phyloP scores from a whole-genome alignment of 2,329 filamentous ascomycete genomes.

The Balansia obtecta region DNA sequence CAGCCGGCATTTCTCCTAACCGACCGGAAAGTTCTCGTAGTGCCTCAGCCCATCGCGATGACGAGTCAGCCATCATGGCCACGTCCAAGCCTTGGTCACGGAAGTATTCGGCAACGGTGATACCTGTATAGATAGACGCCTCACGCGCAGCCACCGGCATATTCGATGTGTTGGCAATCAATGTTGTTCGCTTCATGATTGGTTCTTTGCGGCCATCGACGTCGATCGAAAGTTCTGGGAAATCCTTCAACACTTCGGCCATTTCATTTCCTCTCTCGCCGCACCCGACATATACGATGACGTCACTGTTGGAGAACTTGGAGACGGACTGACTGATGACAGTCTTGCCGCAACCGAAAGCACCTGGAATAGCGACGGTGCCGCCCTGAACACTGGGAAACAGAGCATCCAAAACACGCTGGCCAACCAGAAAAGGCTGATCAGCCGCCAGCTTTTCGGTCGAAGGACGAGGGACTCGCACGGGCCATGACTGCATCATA shows the following conservation, averaged over 20 bases:
- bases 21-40: conserved; percentile 97
- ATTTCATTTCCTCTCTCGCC: conserved; percentile 98
- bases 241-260: conserved; percentile 99
- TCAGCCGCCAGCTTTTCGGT: conserved; percentile 86
- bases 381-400: conserved; percentile 96
- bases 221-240: conserved; percentile 93
- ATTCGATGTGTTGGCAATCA: conserved; percentile 99
- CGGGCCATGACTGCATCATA: conserved; percentile 99
- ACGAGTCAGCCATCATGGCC: conserved; percentile 99
- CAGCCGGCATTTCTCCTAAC: conserved; percentile 98
- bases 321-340: conserved; percentile 98
- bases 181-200: conserved; percentile 98
- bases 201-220: conserved; percentile 91
- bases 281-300: conserved; percentile 90
- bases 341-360: conserved; percentile 98
- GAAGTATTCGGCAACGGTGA: conserved; percentile 93
- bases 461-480: conserved; percentile 84
- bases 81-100: conserved; percentile 94
- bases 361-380: conserved; percentile 94
- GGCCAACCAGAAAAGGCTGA: conserved; percentile 88
- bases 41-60: conserved; percentile 96
- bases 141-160: conserved; percentile 98
- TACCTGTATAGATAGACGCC: conserved; percentile 95
- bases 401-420: conserved; percentile 89
- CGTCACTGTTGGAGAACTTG: conserved; percentile 99